These are phyloP conservation scores for Hymenoscyphus albidus DNA, from an alignment of 2,329 filamentous ascomycete species.

Conservation along the genomic window DNA sequence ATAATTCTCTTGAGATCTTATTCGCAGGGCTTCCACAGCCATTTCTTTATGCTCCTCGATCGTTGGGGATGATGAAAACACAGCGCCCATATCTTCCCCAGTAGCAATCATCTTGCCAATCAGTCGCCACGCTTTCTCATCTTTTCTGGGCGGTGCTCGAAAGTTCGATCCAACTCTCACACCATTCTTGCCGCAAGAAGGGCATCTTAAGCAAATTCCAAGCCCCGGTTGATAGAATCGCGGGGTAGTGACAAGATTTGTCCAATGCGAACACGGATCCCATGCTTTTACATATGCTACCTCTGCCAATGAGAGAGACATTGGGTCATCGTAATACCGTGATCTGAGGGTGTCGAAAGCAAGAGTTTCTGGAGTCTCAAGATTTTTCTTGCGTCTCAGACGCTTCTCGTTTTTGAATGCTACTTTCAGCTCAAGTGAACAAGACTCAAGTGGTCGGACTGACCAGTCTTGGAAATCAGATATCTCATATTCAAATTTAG, in stretches of 20 bases:
- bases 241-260: neutral
- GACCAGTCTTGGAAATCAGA: constrained; percentile 10
- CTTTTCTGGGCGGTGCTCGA: constrained; percentile 1
- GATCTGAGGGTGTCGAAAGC: neutral
- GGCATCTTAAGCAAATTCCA: constrained; percentile 1
- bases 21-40: neutral
- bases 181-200: constrained; percentile 9
- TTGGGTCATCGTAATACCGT: neutral
- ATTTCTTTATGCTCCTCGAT: constrained; percentile 6
- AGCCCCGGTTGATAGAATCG: neutral
- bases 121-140: constrained; percentile 6
- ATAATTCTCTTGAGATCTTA: neutral
- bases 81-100: constrained; percentile 11
- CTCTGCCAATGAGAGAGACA: neutral
- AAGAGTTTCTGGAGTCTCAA: neutral
- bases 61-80: constrained; percentile 5
- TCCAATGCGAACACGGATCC: constrained; percentile 5
- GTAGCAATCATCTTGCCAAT: constrained; percentile 7
- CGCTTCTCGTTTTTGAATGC: constrained; percentile 4
- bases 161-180: constrained; percentile 10
- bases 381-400: neutral
- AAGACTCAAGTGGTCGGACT: neutral
- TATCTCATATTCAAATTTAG: constrained; percentile 7
- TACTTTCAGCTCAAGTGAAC: neutral
- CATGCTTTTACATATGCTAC: neutral